Evolutionary conservation across 2,329 filamentous ascomycete species (phyloP), one percentile per base, ranked within the genome.

Genomic region (Aspergillus sojae): DNA sequence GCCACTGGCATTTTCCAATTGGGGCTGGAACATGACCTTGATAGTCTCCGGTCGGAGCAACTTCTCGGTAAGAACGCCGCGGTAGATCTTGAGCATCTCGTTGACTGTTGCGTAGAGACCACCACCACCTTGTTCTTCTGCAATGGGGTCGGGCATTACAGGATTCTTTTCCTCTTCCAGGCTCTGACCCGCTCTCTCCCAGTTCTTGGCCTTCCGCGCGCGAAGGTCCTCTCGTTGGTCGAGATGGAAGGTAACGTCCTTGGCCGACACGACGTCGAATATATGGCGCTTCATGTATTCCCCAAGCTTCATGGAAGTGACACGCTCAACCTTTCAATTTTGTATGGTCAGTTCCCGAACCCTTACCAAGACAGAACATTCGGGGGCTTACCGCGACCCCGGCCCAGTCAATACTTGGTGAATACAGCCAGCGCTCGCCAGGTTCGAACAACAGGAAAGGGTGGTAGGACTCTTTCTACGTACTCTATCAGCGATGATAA

Each of bases 281-380:
- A 61, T 34, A 56, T 61, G 11, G 4, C 14, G 50, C 26, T 61
- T 19, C 52, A 61, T 26, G 53, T 61, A 61, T 39, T 61, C 59
- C 1, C 59, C 59, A 10, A 61, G 59, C 10, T 50, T 61, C 59
- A 61, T 56, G n/a, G 36, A 46, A 26, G 59, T 61, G 39, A 61
- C 52, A 5, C 53, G 21, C 36, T 61, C 59, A 16, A 61, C 53
- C 59, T 57, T 11, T 46, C 4, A 3, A 46, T 57, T 28, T 57
- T 19, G 26, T 10, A 19, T 48, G 19, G 30, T 26, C n/a, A 39
- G 34, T 52, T 21, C 5, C 32, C 5, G 32, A 34, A 10, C n/a
- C 5, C 5, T 3, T 19, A 7, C 2, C 4, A 9, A 12, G 5
- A 14, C 36, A 23, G 16, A 48, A 23, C n/a, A 2, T 16, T 28